Evolutionary conservation across 225 moss, liverwort and hornwort genomes (phyloP), one percentile per base, ranked within the genome.

Genomic region (Rhytidiadelphus loreus): DNA sequence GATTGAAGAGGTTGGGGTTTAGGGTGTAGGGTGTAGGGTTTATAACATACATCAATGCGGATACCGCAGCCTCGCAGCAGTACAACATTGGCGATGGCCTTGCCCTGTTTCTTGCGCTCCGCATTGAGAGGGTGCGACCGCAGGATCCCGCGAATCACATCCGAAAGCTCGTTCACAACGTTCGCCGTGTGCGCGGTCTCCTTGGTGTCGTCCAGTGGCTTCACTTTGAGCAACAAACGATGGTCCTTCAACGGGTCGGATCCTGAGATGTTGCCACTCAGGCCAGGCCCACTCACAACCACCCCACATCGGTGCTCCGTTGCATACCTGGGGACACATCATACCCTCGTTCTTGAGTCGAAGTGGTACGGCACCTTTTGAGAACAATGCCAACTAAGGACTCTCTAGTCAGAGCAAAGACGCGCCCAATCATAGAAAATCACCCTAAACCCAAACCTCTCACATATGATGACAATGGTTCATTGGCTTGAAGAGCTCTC

Each of bases 291-390:
- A 73, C 97, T 99, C 69, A 99, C 95, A 29, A 99, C 99, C 70
- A 99, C 99, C 83, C 99, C 99, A 93, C 99, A 99, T 88, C 97
- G 93, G 91, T 97, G 99, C 90, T 99, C 99, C 59, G 99, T 99
- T 62, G 99, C 99, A 91, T 99, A 99, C 85, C 97, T 99, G 97
- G 23, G 77, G 43, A 79, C 86, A 88, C 80, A 86, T 28, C 87
- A 86, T n/a, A 52, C 52, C 53, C 55, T 44, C 62, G 48, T 39
- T 52, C 62, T 59, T 80, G 8, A 80, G 69, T 44, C 39, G 77
- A 21, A 32, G 39, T 77, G 64, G 65, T 26, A 53, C 22, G 58
- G 76, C 20, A 65, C 23, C 55, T 82, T 35, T 48, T 24, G 15
- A 64, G 35, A 50, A 39, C 50, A 79, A 53, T 78, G 65, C 65